Evolutionary conservation across 2,329 filamentous ascomycete species (phyloP).

Genomic region (Alternaria gaisen): DNA sequence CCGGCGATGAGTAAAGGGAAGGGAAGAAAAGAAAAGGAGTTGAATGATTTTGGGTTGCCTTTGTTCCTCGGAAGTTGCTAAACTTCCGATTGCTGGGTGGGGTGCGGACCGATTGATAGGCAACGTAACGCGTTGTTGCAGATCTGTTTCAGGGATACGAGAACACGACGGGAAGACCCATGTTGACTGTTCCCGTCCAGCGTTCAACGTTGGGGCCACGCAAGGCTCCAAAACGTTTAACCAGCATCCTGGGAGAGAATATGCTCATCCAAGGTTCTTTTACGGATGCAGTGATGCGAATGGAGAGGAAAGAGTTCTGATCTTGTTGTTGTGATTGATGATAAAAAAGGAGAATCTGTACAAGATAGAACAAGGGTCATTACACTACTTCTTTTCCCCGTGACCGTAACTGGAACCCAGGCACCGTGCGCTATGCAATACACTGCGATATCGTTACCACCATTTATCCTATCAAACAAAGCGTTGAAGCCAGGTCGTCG

Average conservation of each 20-base stretch:
- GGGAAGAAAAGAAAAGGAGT: neutral
- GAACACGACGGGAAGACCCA: neutral
- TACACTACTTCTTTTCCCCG: neutral
- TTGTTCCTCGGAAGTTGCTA: neutral
- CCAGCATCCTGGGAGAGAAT: neutral
- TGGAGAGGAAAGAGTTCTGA: neutral
- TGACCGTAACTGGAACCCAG: conserved; percentile 4
- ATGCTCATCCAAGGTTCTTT: neutral
- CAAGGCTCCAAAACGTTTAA: neutral
- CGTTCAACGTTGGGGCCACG: neutral
- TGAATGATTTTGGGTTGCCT: neutral
- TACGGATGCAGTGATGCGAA: neutral
- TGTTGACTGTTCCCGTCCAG: conserved; percentile 3
- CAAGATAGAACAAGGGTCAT: neutral
- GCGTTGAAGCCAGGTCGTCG: conserved; percentile 9
- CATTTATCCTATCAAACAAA: conserved; percentile 6
- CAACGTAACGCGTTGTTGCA: conserved; percentile 17
- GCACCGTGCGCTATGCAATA: conserved; percentile 13
- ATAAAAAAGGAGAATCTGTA: conserved; percentile 1
- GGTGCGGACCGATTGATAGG: conserved; percentile 1
- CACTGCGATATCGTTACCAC: conserved; percentile 1
- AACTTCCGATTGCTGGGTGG: neutral
- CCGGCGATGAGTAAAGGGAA: neutral
- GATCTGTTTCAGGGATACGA: conserved; percentile 19
- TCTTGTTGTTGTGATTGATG: neutral